A percentile compares a stretch with the other conserved stretches of the same genome.
These are phyloP conservation scores for Tuber brumale DNA, from an alignment of 495 filamentous ascomycete genomes.

Conservation along the genomic window DNA sequence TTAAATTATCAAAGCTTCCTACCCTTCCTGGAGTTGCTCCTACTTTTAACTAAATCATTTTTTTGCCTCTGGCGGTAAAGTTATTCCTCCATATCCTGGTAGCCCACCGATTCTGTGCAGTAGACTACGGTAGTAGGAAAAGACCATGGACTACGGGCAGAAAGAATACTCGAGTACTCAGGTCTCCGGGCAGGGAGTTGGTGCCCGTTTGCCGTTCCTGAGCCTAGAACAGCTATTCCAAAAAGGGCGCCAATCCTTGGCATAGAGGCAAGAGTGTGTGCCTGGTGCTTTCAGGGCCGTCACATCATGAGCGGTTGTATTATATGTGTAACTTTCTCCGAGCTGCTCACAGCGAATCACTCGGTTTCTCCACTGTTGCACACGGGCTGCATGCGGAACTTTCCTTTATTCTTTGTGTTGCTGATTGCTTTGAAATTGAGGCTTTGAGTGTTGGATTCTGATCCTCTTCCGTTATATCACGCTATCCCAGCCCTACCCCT, in stretches of 20 bases:
- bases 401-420: background rate
- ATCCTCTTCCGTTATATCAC: background rate
- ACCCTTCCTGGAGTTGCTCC: background rate
- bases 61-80: background rate
- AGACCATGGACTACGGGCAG: background rate
- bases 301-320: background rate
- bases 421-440: background rate
- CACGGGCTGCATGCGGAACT: slow-evolving; percentile 1
- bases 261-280: too few relatives aligned
- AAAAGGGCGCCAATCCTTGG: too few relatives aligned
- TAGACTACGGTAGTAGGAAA: background rate
- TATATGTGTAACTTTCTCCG: background rate
- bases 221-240: too few relatives aligned
- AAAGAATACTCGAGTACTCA: background rate
- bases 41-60: background rate
- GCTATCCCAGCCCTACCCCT: background rate
- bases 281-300: background rate
- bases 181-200: background rate
- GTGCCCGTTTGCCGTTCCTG: background rate
- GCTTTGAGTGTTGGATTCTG: background rate
- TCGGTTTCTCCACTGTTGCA: background rate
- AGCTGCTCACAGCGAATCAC: background rate
- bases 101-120: background rate
- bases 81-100: background rate
- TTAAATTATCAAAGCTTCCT: background rate